phyloP scores from a whole-genome alignment of 306 rosid species.

The Fragaria vesca region DNA sequence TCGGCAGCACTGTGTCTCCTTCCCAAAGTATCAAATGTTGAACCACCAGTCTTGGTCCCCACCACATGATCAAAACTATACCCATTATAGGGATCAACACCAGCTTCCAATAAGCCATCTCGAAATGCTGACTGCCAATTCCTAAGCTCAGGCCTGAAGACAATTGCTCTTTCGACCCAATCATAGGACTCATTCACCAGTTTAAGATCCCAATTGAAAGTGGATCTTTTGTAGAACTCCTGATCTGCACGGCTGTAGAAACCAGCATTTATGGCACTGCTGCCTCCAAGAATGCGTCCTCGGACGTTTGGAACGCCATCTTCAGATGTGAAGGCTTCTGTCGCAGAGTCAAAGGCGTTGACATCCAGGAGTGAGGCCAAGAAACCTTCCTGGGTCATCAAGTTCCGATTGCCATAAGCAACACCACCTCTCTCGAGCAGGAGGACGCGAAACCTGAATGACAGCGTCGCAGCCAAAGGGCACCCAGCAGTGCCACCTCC shows the following conservation, averaged over 20 bases:
- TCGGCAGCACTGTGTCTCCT: slow-evolving; percentile 74
- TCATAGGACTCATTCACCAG: slow-evolving; percentile 68
- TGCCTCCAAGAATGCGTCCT: slow-evolving; percentile 91
- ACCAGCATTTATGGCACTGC: slow-evolving; percentile 92
- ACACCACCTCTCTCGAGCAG: slow-evolving; percentile 77
- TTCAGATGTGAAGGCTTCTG: slow-evolving; percentile 67
- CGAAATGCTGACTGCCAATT: slow-evolving; percentile 81
- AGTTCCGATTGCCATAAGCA: slow-evolving; percentile 30
- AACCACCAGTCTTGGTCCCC: slow-evolving; percentile 87
- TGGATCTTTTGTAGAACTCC: slow-evolving; percentile 46
- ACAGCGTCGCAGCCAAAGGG: slow-evolving; percentile 82
- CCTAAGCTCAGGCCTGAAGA: slow-evolving; percentile 58
- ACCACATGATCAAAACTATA: slow-evolving; percentile 57
- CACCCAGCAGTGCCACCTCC: slow-evolving; percentile 98
- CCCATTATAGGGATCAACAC: slow-evolving; percentile 78
- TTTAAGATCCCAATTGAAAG: slow-evolving; percentile 48
- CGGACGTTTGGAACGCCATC: slow-evolving; percentile 90
- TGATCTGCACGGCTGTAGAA: slow-evolving; percentile 81
- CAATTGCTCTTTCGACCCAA: slow-evolving; percentile 76
- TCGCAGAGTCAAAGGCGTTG: slow-evolving; percentile 48
- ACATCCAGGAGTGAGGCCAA: slow-evolving; percentile 47
- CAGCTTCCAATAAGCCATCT: slow-evolving; percentile 72
- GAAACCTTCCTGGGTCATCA: slow-evolving; percentile 88
- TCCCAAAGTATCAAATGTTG: slow-evolving; percentile 70
- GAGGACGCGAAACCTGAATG: slow-evolving; percentile 50